These are phyloP conservation scores for Oryza rufipogon DNA, from an alignment of 176 grass and related monocot species.

Conservation along the genomic window DNA sequence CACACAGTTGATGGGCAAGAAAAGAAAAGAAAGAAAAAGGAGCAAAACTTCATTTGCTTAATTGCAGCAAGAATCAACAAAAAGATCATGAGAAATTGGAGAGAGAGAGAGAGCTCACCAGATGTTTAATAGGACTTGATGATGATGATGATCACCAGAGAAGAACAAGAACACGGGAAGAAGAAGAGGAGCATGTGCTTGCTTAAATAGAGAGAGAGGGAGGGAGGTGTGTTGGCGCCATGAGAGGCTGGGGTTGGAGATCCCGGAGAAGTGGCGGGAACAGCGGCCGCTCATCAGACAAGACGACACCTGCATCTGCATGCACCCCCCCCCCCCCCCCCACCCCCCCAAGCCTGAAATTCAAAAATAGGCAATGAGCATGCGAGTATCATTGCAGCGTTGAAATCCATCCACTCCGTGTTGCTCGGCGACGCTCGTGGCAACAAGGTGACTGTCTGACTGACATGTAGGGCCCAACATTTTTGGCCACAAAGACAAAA, in stretches of 20 bases:
- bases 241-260: slow-evolving; percentile 16
- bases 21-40: neutral
- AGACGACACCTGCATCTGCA: slow-evolving; percentile 4
- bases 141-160: neutral
- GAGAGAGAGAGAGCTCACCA: slow-evolving; percentile 1
- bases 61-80: neutral
- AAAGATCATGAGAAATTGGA: neutral
- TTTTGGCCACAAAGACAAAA: no score
- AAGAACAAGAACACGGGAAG: neutral
- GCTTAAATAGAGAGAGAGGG: slow-evolving; percentile 10
- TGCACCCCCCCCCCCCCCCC: neutral
- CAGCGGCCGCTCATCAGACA: slow-evolving; percentile 31
- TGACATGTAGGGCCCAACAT: neutral
- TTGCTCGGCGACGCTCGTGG: no score
- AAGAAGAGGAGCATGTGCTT: neutral
- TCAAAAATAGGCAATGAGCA: slow-evolving; percentile 13
- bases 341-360: neutral
- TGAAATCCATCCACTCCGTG: no score
- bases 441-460: neutral
- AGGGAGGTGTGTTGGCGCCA: neutral
- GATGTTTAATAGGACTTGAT: neutral
- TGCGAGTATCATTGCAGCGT: neutral
- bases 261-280: slow-evolving; percentile 46
- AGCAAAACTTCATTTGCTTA: neutral
- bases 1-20: neutral